Percentiles rank a stretch among this genome's conserved stretches.
phyloP scores from a whole-genome alignment of 1,284 basidiomycete genomes.

The Porodaedalea pini region DNA sequence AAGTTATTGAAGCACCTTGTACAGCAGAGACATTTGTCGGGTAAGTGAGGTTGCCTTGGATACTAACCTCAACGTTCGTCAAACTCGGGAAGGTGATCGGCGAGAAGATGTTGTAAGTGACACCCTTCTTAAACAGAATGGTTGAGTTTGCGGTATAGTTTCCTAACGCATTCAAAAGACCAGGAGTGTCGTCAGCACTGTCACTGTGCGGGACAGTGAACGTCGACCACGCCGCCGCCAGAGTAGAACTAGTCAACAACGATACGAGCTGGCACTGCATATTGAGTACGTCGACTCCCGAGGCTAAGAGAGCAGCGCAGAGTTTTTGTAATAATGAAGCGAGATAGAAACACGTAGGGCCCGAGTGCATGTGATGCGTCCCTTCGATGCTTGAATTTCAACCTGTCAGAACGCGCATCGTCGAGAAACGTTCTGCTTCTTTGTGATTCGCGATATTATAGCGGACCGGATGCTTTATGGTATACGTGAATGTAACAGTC shows the following conservation, averaged over 20 bases:
- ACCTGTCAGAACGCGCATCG: background rate
- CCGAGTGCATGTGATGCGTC: background rate
- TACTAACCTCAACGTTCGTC: conserved; percentile 52
- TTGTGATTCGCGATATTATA: no score
- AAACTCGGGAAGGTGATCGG: conserved; percentile 53
- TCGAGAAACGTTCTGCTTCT: no score
- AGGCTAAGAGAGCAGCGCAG: no score
- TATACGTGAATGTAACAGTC: no score
- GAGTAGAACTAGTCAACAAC: conserved; percentile 1
- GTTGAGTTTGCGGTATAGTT: conserved; percentile 45
- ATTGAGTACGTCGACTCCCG: background rate
- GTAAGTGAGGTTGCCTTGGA: conserved; percentile 58
- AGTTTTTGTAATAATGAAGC: conserved; percentile 16
- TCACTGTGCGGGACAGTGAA: conserved; percentile 48
- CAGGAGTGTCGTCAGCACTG: conserved; percentile 50
- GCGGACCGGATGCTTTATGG: no score
- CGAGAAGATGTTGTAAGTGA: conserved; percentile 56
- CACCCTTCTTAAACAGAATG: conserved; percentile 52
- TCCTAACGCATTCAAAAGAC: conserved; percentile 40
- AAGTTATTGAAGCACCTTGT: conserved; percentile 40
- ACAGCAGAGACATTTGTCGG: conserved; percentile 50
- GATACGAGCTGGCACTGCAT: background rate
- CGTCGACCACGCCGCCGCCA: conserved; percentile 41
- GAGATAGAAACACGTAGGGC: background rate
- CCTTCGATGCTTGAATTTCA: background rate